phyloP scores from a whole-genome alignment of 257 asterid genomes.

The Nicotiana knightiana region DNA sequence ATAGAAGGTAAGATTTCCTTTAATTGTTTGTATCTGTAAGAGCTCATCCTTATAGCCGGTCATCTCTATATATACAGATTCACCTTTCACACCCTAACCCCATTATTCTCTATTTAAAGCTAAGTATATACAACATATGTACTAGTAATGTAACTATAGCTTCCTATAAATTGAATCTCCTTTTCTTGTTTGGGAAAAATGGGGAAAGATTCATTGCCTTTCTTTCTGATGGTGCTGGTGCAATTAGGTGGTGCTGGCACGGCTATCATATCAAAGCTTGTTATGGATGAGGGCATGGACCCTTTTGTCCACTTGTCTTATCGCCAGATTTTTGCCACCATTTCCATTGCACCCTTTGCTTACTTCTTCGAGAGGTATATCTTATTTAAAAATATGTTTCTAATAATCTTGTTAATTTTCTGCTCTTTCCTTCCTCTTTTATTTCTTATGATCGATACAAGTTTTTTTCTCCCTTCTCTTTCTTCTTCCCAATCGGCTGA shows the following conservation, averaged over 20 bases:
- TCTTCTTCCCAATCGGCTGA: not conserved
- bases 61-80: not conserved
- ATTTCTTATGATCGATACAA: not conserved
- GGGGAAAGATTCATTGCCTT: conserved; percentile 35
- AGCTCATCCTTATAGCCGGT: not conserved
- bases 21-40: no score
- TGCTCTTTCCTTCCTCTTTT: not conserved
- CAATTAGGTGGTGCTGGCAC: conserved; percentile 79
- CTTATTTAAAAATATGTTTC: not conserved
- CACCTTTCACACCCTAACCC: not conserved
- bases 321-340: conserved; percentile 64
- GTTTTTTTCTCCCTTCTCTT: no score
- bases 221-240: conserved; percentile 56
- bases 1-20: no score
- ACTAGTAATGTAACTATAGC: not conserved
- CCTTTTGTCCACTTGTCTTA: conserved; percentile 85
- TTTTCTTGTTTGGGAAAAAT: not conserved
- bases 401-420: not conserved
- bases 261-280: conserved; percentile 70
- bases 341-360: conserved; percentile 65
- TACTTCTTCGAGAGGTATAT: conserved; percentile 68
- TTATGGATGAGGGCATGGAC: conserved; percentile 88
- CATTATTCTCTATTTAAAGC: not conserved
- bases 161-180: not conserved
- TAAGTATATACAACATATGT: not conserved